Percentiles rank a stretch among this genome's conserved stretches.
Evolutionary conservation across 2,329 filamentous ascomycete species (phyloP).

Genomic region (Trichoderma aggressivum): DNA sequence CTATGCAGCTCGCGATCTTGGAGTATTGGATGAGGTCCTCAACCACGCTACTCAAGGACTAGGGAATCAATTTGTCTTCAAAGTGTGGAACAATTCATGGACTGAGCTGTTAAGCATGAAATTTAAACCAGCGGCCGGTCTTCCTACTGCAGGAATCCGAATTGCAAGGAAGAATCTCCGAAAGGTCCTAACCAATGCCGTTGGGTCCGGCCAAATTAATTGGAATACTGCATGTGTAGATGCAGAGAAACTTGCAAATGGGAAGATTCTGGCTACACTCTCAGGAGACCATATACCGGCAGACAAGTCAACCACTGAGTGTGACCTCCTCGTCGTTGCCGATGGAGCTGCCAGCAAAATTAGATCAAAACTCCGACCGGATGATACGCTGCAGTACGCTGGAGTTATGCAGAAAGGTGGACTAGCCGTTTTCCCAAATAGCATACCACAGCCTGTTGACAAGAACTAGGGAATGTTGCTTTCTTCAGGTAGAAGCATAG

Average conservation of each 20-base stretch:
- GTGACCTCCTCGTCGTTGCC: constrained; percentile 44
- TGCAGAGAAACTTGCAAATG: constrained; percentile 23
- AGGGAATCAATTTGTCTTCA: neutral
- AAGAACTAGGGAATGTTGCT: constrained; percentile 40
- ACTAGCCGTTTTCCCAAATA: constrained; percentile 34
- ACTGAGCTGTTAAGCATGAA: neutral
- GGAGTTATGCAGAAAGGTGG: constrained; percentile 40
- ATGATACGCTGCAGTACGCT: constrained; percentile 38
- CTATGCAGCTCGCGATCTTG: constrained; percentile 34
- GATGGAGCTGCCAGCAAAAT: constrained; percentile 45
- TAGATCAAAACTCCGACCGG: constrained; percentile 36
- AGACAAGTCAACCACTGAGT: constrained; percentile 24
- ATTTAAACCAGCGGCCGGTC: neutral
- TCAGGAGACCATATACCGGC: neutral
- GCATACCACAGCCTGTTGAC: constrained; percentile 33
- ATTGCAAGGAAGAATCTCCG: neutral
- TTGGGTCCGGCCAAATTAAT: neutral
- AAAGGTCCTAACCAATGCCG: neutral
- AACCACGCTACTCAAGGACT: constrained; percentile 22
- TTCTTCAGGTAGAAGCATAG: constrained; percentile 37
- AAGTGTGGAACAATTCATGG: neutral
- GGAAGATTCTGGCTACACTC: constrained; percentile 25
- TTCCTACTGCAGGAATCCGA: neutral
- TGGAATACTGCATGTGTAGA: constrained; percentile 24
- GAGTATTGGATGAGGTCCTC: constrained; percentile 32